Conservation (phyloP, 2,329 filamentous ascomycete genomes). For the Talaromyces marneffei region DNA sequence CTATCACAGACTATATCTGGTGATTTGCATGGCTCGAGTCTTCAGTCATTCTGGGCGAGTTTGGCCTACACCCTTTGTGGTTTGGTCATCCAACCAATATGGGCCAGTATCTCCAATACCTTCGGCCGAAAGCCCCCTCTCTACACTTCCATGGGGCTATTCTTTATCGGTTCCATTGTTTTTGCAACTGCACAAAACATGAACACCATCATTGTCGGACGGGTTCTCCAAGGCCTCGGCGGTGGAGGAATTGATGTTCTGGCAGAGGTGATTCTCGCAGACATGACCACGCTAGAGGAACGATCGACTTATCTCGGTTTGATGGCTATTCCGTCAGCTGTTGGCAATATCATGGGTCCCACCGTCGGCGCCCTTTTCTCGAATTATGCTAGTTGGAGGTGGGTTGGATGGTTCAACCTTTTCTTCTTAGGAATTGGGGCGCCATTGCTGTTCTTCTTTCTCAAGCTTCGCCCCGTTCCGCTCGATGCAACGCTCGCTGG, state of each 20-base stretch:
- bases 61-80: conserved; percentile 63
- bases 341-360: conserved; percentile 46
- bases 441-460: conserved; percentile 22
- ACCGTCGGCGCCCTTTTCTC: conserved; percentile 31
- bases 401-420: conserved; percentile 30
- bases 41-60: conserved; percentile 66
- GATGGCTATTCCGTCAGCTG: conserved; percentile 18
- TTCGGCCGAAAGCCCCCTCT: conserved; percentile 46
- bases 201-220: conserved; percentile 48
- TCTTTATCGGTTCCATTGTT: conserved; percentile 50
- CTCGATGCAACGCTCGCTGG: conserved; percentile 25
- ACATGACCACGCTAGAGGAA: conserved; percentile 40
- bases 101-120: conserved; percentile 47
- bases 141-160: conserved; percentile 41
- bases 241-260: conserved; percentile 41
- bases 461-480: conserved; percentile 36
- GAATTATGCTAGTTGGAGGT: conserved; percentile 25
- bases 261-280: conserved; percentile 42
- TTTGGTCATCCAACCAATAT: conserved; percentile 49
- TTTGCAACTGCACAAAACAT: conserved; percentile 43
- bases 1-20: conserved; percentile 42
- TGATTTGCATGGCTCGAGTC: conserved; percentile 48
- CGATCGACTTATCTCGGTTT: conserved; percentile 26
- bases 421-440: conserved; percentile 22
- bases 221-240: conserved; percentile 51